Evolutionary conservation across 1,139 yeast species (phyloP).

Genomic region (Magnusiomyces paraingens): DNA sequence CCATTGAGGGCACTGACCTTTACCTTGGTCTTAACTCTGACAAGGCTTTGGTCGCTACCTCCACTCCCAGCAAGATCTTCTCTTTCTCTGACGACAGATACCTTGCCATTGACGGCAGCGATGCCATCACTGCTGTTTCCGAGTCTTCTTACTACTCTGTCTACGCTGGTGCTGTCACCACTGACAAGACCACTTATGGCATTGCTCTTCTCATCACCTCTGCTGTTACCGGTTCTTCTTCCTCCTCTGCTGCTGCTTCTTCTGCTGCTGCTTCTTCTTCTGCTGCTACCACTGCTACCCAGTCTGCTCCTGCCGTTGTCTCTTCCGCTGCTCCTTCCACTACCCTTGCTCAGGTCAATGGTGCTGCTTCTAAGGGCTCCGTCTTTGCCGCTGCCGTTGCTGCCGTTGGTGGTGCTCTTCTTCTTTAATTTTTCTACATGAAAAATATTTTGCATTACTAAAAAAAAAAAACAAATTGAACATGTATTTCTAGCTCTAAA

Average conservation of each 20-base stretch:
- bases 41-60: slow-evolving; percentile 55
- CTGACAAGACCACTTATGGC: slow-evolving; percentile 8
- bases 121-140: no score
- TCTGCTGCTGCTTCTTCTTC: slow-evolving; percentile 18
- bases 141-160: no score
- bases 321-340: slow-evolving; percentile 19
- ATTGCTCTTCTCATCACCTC: slow-evolving; percentile 38
- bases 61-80: slow-evolving; percentile 34
- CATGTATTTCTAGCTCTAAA: no score
- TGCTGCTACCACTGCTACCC: slow-evolving; percentile 20
- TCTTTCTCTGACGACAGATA: no score
- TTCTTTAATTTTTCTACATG: no score
- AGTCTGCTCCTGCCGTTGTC: slow-evolving; percentile 20
- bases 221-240: slow-evolving; percentile 18
- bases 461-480: no score
- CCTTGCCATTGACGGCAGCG: no score
- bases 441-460: no score
- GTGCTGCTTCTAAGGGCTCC: slow-evolving; percentile 16
- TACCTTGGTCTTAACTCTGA: slow-evolving; percentile 41
- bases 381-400: slow-evolving; percentile 19
- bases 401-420: slow-evolving; percentile 20
- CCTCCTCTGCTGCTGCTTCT: slow-evolving; percentile 23
- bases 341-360: slow-evolving; percentile 14
- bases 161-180: neutral
- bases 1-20: neutral